phyloP scores from a whole-genome alignment of 805 yeast species.

The Starmerella roubikii region DNA sequence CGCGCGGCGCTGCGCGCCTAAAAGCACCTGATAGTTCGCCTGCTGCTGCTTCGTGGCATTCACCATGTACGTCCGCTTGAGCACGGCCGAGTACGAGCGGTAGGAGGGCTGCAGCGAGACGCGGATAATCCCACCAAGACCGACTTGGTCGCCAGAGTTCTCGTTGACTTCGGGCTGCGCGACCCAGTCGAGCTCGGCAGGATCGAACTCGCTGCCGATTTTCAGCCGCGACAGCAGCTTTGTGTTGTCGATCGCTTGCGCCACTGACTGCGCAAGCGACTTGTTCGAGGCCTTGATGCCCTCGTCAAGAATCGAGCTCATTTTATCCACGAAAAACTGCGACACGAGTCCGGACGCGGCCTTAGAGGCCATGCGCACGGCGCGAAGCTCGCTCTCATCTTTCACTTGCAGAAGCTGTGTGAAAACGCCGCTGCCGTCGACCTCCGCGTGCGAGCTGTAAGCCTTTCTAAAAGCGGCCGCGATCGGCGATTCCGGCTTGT shows the following conservation, averaged over 20 bases:
- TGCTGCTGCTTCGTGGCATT: conserved; percentile 77
- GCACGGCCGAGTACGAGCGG: conserved; percentile 74
- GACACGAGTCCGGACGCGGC: conserved; percentile 64
- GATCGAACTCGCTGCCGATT: conserved; percentile 56
- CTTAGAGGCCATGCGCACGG: conserved; percentile 56
- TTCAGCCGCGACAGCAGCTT: conserved; percentile 50
- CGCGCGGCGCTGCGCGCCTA: conserved; percentile 57
- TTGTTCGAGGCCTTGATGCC: conserved; percentile 63
- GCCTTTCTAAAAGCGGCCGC: conserved; percentile 35
- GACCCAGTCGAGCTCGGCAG: conserved; percentile 78
- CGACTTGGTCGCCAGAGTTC: conserved; percentile 36
- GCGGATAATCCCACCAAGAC: conserved; percentile 64
- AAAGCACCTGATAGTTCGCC: conserved; percentile 60
- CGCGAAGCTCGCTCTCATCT: conserved; percentile 62
- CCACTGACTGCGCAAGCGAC: conserved; percentile 60
- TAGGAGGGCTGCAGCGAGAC: conserved; percentile 78
- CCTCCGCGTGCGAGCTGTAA: conserved; percentile 23
- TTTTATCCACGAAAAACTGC: conserved; percentile 67
- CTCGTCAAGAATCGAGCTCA: conserved; percentile 78
- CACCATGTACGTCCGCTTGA: conserved; percentile 77
- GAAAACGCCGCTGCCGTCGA: conserved; percentile 42
- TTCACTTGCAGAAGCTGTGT: conserved; percentile 56
- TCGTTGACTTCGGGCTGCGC: conserved; percentile 85
- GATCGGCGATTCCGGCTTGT: conserved; percentile 70
- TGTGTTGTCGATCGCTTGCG: conserved; percentile 67